Base-by-base conservation (phyloP, 148 eudicot genomes). In the Vaccinium vitisidaea region DNA sequence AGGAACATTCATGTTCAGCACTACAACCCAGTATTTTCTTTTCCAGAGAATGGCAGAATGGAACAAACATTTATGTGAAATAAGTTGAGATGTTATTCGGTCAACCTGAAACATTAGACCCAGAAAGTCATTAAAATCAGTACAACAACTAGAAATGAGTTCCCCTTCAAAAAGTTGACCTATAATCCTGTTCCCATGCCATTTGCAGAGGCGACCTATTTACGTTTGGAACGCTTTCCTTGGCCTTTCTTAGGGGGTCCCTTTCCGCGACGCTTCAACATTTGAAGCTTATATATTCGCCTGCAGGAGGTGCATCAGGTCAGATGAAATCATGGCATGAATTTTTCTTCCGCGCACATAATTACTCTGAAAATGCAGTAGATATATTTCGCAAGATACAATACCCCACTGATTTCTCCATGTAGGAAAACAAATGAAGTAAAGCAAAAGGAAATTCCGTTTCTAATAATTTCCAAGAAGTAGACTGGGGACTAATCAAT, bases 161-260 rank as follows among this genome's bases (percentile, higher is more conserved):
- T 10, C 63, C 43, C 14, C 18, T 69, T 30, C 16, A 69, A 27
- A 75, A 75, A 76, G 80, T n/a, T 19, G 18, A 75, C 30, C 10
- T 27, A 21, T 46, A n/a, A 48, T 48, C 55, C 18, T 48, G 55
- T 76, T 54, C 15, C 82, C n/a, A 79, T 48, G 9, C 49, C 67
- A 32, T 78, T 19, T 7, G n/a, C 14, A 53, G 23, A 39, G 53
- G 15, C 27, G 32, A 19, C 87, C 91, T 93, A 92, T 91, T 89
- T 83, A 63, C 96, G 94, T 84, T 95, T 95, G 11, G 93, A 80
- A 87, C 92, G 90, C 84, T 87, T 94, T 84, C 98, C 98, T 82
- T 96, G 98, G 54, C 98, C 99, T 92, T 96, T 94, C 95, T 94
- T 94, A 39, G 98, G 98, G 1, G 95, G 93, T 79, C 97, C 97